A percentile compares a stretch with the other conserved stretches of the same genome.
phyloP scores from a whole-genome alignment of 257 asterid genomes.

The Penstemon davidsonii region DNA sequence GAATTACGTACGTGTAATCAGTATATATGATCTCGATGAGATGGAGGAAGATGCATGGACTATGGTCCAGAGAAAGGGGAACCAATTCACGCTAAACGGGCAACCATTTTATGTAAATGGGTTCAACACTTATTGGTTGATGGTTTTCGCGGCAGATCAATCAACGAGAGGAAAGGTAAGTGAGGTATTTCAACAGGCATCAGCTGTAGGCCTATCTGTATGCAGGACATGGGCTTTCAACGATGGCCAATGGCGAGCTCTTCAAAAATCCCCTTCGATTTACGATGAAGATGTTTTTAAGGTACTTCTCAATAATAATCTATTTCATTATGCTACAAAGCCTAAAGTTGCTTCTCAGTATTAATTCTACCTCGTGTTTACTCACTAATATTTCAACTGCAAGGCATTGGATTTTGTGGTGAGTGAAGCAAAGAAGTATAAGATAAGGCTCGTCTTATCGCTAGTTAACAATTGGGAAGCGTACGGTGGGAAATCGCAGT shows the following conservation, averaged over 20 bases:
- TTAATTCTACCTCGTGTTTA: too few species aligned
- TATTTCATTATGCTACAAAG: too few species aligned
- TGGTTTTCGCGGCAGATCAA: conserved; percentile 82
- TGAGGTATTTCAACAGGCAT: conserved; percentile 74
- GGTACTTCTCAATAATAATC: conserved; percentile 33
- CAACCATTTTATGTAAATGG: conserved; percentile 91
- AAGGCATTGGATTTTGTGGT: conserved; percentile 87
- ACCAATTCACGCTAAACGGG: conserved; percentile 62
- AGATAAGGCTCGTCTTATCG: conserved; percentile 76
- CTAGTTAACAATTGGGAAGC: conserved; percentile 92
- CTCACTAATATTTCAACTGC: too few species aligned
- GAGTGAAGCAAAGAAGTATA: conserved; percentile 82
- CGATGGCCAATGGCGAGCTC: conserved; percentile 95
- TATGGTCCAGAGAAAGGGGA: conserved; percentile 66
- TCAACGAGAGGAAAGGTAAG: conserved; percentile 77
- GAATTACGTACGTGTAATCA: conserved; percentile 6
- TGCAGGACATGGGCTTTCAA: conserved; percentile 99
- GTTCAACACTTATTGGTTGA: conserved; percentile 95
- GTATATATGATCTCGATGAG: conserved; percentile 16
- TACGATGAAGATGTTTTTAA: conserved; percentile 79
- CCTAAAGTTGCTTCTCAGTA: too few species aligned
- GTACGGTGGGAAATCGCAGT: conserved; percentile 93
- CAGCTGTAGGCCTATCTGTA: conserved; percentile 71
- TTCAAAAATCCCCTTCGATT: conserved; percentile 71
- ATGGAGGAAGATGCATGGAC: conserved; percentile 48